phyloP scores from a whole-genome alignment of 257 asterid species.

The Perilla frutescens region DNA sequence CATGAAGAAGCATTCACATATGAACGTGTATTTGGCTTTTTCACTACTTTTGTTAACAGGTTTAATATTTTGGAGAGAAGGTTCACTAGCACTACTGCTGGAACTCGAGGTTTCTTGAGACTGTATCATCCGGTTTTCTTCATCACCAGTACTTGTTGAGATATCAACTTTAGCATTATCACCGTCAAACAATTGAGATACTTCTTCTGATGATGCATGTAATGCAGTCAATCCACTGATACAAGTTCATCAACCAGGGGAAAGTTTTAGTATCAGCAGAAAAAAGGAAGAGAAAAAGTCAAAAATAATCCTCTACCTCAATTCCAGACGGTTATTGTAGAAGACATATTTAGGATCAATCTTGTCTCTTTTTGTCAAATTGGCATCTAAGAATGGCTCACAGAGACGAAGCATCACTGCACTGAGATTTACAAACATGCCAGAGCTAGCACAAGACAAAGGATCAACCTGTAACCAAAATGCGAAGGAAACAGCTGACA shows the following conservation, averaged over 20 bases:
- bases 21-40: conserved; percentile 76
- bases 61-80: conserved; percentile 46
- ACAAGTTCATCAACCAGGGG: conserved; percentile 31
- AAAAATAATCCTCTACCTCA: conserved; percentile 59
- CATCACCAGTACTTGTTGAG: conserved; percentile 48
- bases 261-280: conserved; percentile 33
- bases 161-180: conserved; percentile 48
- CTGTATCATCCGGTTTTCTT: conserved; percentile 59
- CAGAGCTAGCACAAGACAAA: conserved; percentile 91
- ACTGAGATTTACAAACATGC: conserved; percentile 95
- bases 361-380: conserved; percentile 82
- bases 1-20: conserved; percentile 99
- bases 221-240: conserved; percentile 90
- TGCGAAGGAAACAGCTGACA: background rate
- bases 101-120: conserved; percentile 82
- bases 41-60: conserved; percentile 49
- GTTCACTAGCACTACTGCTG: conserved; percentile 52
- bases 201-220: conserved; percentile 96
- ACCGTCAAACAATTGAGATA: conserved; percentile 73
- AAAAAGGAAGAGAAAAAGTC: conserved; percentile 1
- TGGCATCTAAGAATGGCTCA: conserved; percentile 93
- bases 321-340: conserved; percentile 66
- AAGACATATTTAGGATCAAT: conserved; percentile 86
- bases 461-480: conserved; percentile 77
- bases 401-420: conserved; percentile 93